Evolutionary conservation across 306 rosid genomes (phyloP), one percentile per base, ranked within the genome.

Genomic region (Quercus engelmannii): DNA sequence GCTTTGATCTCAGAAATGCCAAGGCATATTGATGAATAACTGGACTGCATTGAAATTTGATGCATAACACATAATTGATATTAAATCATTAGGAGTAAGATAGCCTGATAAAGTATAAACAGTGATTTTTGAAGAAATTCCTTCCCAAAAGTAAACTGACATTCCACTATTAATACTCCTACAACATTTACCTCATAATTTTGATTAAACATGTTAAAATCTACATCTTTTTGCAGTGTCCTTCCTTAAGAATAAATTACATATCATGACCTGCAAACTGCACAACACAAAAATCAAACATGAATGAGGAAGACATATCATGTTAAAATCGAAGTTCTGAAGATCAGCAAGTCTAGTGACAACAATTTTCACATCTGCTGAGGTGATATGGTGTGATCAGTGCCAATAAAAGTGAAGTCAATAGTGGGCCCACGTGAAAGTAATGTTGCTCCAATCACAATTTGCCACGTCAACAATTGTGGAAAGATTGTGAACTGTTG

Each of bases 201-300:
- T 55, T 41, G 79, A 84, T 76, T 81, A 61, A 83, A 75, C 78
- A 72, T 76, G 86, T 79, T 71, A 83, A 49, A 85, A 79, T 85
- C 76, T 77, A 85, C 80, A 79, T 72, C 80, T 78, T 35, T 35
- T 86, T 79, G 87, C 83, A 75, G 72, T 70, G 73, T 74, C 78
- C 73, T 78, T 78, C 82, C 86, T 85, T 67, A 79, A 62, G 83
- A 49, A 49, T 74, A 81, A 76, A 83, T 72, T 81, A 82, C 85
- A 85, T 68, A 75, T 83, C 77, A 69, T 65, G 82, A 86, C 71
- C 82, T 78, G 76, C 88, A 82, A 82, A 87, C 89, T 85, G 86
- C 86, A 75, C 33, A 71, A 68, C 14, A 64, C 67, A 11, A n/a
- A 78, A 35, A 74, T 10, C 26, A 71, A 72, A 72, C 68, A 63